A percentile compares a stretch with the other conserved stretches of the same genome.
phyloP scores from a whole-genome alignment of 805 yeast species.

The Metschnikowia kofuensis region DNA sequence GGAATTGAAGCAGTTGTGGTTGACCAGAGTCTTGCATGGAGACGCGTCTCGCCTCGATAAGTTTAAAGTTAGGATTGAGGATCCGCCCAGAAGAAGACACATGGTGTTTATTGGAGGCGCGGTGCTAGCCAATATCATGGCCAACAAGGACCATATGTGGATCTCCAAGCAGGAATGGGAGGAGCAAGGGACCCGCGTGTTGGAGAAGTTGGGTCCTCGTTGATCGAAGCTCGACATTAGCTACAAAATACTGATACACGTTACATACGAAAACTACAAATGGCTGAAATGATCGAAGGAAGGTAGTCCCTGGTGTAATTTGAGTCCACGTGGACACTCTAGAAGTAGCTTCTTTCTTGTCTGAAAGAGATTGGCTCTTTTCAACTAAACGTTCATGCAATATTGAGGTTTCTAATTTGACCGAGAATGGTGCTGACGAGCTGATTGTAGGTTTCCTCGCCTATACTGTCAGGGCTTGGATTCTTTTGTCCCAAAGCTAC shows the following conservation, averaged over 20 bases:
- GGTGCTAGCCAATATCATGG: constrained; percentile 95
- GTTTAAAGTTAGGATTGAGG: constrained; percentile 95
- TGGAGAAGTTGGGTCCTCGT: constrained; percentile 90
- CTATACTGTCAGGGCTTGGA: constrained; percentile 37
- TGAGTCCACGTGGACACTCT: no score
- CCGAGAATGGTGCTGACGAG: constrained; percentile 55
- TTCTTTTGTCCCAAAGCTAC: constrained; percentile 62
- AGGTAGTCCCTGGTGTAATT: no score
- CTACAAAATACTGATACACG: not conserved
- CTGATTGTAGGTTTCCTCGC: constrained; percentile 35
- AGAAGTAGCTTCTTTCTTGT: not conserved
- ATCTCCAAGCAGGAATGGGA: constrained; percentile 95
- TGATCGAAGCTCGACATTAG: constrained; percentile 25
- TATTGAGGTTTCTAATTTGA: constrained; percentile 40
- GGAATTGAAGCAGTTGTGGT: constrained; percentile 95
- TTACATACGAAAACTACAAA: no score
- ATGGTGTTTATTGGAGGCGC: constrained; percentile 99
- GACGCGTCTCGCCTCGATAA: constrained; percentile 84
- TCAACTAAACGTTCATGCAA: constrained; percentile 19
- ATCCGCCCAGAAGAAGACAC: constrained; percentile 97
- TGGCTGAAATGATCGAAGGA: no score
- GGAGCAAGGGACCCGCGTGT: constrained; percentile 86
- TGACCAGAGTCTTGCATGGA: constrained; percentile 79
- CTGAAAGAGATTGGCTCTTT: not conserved
- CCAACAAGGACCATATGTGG: constrained; percentile 99